These are phyloP conservation scores for Jacaranda mimosifolia DNA, from an alignment of 257 asterid genomes.

Conservation along the genomic window DNA sequence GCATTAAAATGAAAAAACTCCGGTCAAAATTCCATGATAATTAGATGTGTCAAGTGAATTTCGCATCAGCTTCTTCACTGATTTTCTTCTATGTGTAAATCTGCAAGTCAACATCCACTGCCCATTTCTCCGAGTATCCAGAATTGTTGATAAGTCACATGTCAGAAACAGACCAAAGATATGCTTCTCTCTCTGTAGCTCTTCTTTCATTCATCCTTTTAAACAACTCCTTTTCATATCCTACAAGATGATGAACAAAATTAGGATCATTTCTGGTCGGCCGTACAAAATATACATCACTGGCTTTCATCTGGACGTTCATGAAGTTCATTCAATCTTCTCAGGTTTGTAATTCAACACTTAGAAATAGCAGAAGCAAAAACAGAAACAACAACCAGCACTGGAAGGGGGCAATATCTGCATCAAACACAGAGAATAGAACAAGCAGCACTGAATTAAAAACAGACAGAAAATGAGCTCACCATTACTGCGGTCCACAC, in stretches of 20 bases:
- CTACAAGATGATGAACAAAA: slow-evolving; percentile 42
- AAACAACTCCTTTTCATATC: slow-evolving; percentile 75
- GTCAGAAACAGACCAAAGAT: slow-evolving; percentile 83
- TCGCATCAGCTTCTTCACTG: no score
- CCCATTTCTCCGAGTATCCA: neutral
- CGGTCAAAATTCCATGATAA: no score
- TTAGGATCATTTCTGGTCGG: neutral
- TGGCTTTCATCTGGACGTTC: no score
- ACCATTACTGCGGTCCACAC: slow-evolving; percentile 93
- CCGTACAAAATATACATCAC: no score
- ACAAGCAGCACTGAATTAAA: neutral
- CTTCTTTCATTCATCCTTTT: slow-evolving; percentile 73
- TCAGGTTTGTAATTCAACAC: neutral
- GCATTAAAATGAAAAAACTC: no score
- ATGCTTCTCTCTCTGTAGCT: slow-evolving; percentile 86
- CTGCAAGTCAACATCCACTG: neutral
- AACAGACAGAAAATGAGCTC: slow-evolving; percentile 17
- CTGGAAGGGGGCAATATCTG: no score
- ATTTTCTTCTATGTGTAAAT: neutral
- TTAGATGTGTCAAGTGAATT: no score
- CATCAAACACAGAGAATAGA: neutral
- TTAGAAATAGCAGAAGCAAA: neutral
- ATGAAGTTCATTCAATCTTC: no score
- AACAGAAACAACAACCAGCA: neutral
- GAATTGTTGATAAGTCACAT: slow-evolving; percentile 48